Percentiles rank a stretch among this genome's conserved stretches.
Conservation (phyloP, 805 yeast species). For the Brettanomyces bruxellensis region DNA sequence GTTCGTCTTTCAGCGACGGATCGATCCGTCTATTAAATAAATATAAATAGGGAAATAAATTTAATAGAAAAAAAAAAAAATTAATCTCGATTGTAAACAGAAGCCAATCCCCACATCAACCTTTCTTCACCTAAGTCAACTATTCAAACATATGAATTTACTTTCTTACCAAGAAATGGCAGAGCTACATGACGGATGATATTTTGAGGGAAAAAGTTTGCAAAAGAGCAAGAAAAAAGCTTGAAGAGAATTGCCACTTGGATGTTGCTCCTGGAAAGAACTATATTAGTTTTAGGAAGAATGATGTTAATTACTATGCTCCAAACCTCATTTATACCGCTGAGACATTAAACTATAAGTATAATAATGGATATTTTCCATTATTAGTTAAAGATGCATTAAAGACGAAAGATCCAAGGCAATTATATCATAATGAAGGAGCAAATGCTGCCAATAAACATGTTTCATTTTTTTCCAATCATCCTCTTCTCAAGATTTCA, state of each 20-base stretch:
- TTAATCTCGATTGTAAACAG: too few relatives aligned
- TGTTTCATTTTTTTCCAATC: constrained; percentile 28
- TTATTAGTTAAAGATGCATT: constrained; percentile 24
- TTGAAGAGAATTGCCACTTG: constrained; percentile 2
- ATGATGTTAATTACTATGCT: constrained; percentile 24
- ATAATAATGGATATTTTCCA: constrained; percentile 17
- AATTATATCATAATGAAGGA: constrained; percentile 22
- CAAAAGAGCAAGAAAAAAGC: neutral
- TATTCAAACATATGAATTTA: too few relatives aligned
- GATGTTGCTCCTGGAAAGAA: constrained; percentile 14
- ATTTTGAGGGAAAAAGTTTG: neutral
- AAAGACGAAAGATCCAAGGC: constrained; percentile 10
- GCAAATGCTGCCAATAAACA: constrained; percentile 3
- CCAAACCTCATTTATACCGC: constrained; percentile 28
- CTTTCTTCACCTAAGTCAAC: too few relatives aligned
- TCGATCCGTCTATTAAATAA: too few relatives aligned
- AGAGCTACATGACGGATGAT: neutral
- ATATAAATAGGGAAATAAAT: too few relatives aligned
- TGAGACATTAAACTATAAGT: constrained; percentile 15
- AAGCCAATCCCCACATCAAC: neutral
- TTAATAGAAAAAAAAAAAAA: too few relatives aligned
- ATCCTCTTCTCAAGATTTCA: constrained; percentile 30
- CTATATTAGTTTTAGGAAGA: constrained; percentile 17
- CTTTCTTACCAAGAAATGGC: neutral
- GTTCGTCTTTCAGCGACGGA: too few relatives aligned